A percentile compares a stretch with the other conserved stretches of the same genome.
Evolutionary conservation across 1,284 basidiomycete species (phyloP).

Genomic region (Marasmius fiardii): DNA sequence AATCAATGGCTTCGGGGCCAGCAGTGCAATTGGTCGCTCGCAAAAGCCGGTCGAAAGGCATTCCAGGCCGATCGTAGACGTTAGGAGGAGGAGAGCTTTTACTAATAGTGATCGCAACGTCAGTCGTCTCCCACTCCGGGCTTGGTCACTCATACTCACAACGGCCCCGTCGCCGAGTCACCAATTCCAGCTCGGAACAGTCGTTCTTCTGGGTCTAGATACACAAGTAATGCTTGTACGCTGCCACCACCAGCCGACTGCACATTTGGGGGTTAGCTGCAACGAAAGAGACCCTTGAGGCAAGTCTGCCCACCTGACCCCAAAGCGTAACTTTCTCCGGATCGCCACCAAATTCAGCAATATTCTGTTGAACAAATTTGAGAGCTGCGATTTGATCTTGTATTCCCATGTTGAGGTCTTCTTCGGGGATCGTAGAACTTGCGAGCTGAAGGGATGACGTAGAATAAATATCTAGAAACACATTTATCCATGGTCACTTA

Average conservation of each 20-base stretch:
- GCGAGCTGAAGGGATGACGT: slow-evolving; percentile 35
- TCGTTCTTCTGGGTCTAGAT: slow-evolving; percentile 27
- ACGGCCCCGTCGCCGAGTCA: slow-evolving; percentile 53
- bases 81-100: slow-evolving; percentile 51
- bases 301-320: slow-evolving; percentile 42
- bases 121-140: background rate
- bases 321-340: slow-evolving; percentile 41
- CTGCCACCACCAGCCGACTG: slow-evolving; percentile 60
- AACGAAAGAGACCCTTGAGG: background rate
- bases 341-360: slow-evolving; percentile 18
- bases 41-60: slow-evolving; percentile 49
- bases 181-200: slow-evolving; percentile 56
- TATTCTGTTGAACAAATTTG: slow-evolving; percentile 15
- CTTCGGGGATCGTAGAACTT: slow-evolving; percentile 40
- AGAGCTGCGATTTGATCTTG: slow-evolving; percentile 17
- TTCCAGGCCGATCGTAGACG: slow-evolving; percentile 51
- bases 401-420: slow-evolving; percentile 24
- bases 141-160: slow-evolving; percentile 34
- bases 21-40: slow-evolving; percentile 42
- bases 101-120: slow-evolving; percentile 25
- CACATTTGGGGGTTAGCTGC: background rate
- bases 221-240: slow-evolving; percentile 48
- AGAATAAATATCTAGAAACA: background rate
- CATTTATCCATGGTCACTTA: slow-evolving; percentile 23
- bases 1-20: slow-evolving; percentile 38